These are phyloP conservation scores for Colletotrichum falcatum DNA, from an alignment of 2,329 filamentous ascomycete genomes.

Conservation along the genomic window DNA sequence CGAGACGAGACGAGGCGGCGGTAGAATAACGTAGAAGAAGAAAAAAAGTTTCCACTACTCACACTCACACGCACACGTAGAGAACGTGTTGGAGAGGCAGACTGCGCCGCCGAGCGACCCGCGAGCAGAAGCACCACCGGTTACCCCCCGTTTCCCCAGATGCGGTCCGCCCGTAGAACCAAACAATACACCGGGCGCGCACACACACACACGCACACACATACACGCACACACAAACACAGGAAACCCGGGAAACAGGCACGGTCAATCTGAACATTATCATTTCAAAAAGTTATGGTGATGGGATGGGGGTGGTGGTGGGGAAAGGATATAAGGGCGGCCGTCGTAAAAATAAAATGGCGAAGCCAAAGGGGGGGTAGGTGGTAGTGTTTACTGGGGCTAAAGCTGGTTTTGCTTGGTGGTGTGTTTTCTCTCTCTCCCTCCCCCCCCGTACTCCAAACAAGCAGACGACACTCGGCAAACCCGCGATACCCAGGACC, in stretches of 20 bases:
- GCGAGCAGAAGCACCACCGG: background rate
- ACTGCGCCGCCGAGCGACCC: background rate
- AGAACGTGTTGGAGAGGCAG: background rate
- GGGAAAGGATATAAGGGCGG: background rate
- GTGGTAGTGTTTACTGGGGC: background rate
- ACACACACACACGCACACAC: background rate
- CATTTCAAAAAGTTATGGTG: conserved; percentile 26
- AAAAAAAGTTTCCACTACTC: background rate
- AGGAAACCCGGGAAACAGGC: background rate
- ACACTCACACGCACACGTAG: background rate
- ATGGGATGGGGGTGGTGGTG: background rate
- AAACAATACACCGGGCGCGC: background rate
- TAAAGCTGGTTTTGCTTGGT: background rate
- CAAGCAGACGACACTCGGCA: background rate
- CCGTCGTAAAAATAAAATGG: background rate
- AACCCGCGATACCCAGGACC: background rate
- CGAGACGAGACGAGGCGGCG: background rate
- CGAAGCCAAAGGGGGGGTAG: background rate
- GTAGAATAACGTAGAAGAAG: no score
- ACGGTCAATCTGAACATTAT: conserved; percentile 19
- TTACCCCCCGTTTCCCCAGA: no score
- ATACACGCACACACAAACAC: background rate
- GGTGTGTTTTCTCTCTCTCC: background rate
- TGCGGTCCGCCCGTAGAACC: no score
- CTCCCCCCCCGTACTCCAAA: background rate